Conservation (phyloP, 495 filamentous ascomycete genomes). For the Lasiosphaeriaceae sp. region DNA sequence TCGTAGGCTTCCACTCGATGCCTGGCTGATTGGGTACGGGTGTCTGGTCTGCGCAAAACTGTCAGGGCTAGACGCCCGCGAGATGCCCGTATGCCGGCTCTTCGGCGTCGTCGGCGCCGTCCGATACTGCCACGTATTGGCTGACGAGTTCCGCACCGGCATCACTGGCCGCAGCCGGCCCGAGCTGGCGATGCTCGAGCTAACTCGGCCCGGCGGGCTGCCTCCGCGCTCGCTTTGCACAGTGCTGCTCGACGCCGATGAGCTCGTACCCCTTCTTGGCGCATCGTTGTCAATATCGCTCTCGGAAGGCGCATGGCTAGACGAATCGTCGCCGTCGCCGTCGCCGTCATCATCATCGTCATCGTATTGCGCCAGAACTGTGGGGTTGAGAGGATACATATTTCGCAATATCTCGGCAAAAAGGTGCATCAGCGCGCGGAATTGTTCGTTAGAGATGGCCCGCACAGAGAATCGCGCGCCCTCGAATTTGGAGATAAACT, state of each 20-base stretch:
- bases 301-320: constrained; percentile 23
- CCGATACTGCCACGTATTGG: constrained; percentile 37
- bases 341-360: constrained; percentile 32
- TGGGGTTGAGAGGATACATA: constrained; percentile 62
- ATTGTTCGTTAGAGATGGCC: constrained; percentile 58
- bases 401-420: constrained; percentile 76
- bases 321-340: constrained; percentile 36
- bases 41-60: constrained; percentile 43
- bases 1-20: constrained; percentile 35
- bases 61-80: constrained; percentile 32
- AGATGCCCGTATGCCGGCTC: constrained; percentile 30
- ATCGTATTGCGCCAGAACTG: constrained; percentile 33
- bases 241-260: constrained; percentile 31
- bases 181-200: constrained; percentile 26
- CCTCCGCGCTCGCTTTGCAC: constrained; percentile 17
- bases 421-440: constrained; percentile 78
- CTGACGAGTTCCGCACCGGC: constrained; percentile 30
- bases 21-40: constrained; percentile 34
- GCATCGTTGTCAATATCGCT: constrained; percentile 50
- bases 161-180: constrained; percentile 14
- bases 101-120: constrained; percentile 52
- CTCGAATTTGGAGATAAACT: constrained; percentile 78
- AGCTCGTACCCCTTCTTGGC: constrained; percentile 23
- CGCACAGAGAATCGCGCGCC: constrained; percentile 69
- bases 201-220: constrained; percentile 18